Percentiles rank a stretch among this genome's conserved stretches.
These are phyloP conservation scores for Brettanomyces naardenensis DNA, from an alignment of 805 yeast genomes.

Conservation along the genomic window DNA sequence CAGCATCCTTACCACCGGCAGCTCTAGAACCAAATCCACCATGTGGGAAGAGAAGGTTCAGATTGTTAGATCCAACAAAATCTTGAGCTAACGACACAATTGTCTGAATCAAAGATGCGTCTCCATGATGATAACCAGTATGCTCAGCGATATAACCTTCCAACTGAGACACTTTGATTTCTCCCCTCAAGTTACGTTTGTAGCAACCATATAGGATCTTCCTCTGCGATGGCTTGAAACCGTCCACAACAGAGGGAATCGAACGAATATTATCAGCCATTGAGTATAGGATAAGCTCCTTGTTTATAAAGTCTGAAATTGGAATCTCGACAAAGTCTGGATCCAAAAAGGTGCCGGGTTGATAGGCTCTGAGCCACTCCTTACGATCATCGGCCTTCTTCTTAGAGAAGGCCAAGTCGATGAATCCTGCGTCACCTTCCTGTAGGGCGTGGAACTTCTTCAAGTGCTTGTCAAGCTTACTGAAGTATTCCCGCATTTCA, in stretches of 20 bases:
- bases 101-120: conserved; percentile 77
- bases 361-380: conserved; percentile 88
- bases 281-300: conserved; percentile 88
- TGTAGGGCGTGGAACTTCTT: conserved; percentile 78
- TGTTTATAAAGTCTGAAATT: conserved; percentile 87
- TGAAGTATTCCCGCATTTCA: conserved; percentile 85
- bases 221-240: conserved; percentile 95
- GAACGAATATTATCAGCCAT: conserved; percentile 96
- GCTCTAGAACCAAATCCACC: conserved; percentile 97
- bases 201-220: conserved; percentile 86
- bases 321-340: conserved; percentile 72
- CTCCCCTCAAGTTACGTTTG: conserved; percentile 66
- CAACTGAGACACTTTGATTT: conserved; percentile 84
- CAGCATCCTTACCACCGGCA: conserved; percentile 95
- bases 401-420: conserved; percentile 91
- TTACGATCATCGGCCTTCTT: conserved; percentile 95
- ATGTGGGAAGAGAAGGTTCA: conserved; percentile 77
- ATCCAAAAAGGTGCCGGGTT: conserved; percentile 88
- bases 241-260: conserved; percentile 89
- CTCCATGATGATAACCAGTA: conserved; percentile 96
- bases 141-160: conserved; percentile 85
- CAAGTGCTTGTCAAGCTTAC: conserved; percentile 76
- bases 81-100: conserved; percentile 93
- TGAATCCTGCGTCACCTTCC: conserved; percentile 65
- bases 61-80: conserved; percentile 86